Conservation (phyloP, 441 rosid genomes). For the Erysimum pusillum region DNA sequence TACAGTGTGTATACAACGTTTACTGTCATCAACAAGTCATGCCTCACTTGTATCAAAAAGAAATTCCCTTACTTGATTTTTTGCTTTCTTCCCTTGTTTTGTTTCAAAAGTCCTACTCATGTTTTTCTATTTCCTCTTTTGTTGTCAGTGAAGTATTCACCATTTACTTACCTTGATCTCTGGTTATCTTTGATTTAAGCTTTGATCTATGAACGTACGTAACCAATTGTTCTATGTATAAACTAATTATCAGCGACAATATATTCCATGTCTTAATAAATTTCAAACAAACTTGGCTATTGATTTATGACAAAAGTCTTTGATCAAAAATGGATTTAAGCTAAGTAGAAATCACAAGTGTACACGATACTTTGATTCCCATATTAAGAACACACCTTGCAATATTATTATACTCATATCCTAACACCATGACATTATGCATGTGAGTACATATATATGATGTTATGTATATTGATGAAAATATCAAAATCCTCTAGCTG, state of each 20-base stretch:
- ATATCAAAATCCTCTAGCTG: not conserved
- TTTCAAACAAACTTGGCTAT: not conserved
- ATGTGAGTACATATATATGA: not conserved
- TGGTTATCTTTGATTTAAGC: not conserved
- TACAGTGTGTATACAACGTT: not conserved
- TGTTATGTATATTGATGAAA: not conserved
- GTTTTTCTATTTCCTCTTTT: not conserved
- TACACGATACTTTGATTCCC: not conserved
- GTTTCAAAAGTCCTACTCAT: not conserved
- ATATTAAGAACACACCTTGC: not conserved
- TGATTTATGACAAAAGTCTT: not conserved
- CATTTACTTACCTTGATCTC: not conserved
- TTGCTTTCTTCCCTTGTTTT: not conserved
- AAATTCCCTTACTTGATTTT: not conserved
- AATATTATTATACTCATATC: not conserved
- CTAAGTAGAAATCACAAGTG: not conserved
- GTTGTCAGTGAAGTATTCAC: not conserved
- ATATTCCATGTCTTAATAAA: not conserved
- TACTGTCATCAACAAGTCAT: not conserved
- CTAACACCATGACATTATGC: not conserved
- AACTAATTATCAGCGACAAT: not conserved
- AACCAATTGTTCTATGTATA: not conserved
- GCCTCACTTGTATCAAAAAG: not conserved
- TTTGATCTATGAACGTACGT: not conserved
- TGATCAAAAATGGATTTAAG: not conserved